Evolutionary conservation across 805 yeast species (phyloP).

Genomic region (Metschnikowia baotianmanensis): DNA sequence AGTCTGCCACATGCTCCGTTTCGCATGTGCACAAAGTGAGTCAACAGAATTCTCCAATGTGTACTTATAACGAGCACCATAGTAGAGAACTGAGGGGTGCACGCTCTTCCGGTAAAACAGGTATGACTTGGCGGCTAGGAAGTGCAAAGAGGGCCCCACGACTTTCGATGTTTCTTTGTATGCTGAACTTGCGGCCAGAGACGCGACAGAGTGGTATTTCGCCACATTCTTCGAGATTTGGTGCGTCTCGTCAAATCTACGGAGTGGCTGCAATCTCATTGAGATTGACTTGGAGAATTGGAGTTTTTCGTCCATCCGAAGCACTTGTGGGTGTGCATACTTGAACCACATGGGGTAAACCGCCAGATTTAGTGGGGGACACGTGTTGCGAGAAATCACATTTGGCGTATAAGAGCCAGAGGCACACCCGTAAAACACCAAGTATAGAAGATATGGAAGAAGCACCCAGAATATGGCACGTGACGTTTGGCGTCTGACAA

Average conservation of each 20-base stretch:
- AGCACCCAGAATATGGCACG: slow-evolving; percentile 4
- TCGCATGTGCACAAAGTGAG: not conserved
- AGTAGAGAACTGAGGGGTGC: slow-evolving; percentile 14
- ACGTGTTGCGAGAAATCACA: slow-evolving; percentile 9
- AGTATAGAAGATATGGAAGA: slow-evolving; percentile 12
- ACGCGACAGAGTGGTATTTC: not conserved
- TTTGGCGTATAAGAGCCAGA: not conserved
- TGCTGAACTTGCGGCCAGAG: not conserved
- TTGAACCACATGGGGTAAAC: slow-evolving; percentile 12
- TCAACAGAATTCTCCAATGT: slow-evolving; percentile 11
- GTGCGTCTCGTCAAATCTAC: slow-evolving; percentile 6
- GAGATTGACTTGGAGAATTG: slow-evolving; percentile 2
- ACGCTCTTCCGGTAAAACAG: slow-evolving; percentile 7
- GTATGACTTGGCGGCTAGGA: not conserved
- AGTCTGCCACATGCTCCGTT: slow-evolving; percentile 3
- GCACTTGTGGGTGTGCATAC: slow-evolving; percentile 4
- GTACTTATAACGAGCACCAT: slow-evolving; percentile 11
- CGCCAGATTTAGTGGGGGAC: slow-evolving; percentile 10
- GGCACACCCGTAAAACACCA: slow-evolving; percentile 13
- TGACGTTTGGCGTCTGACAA: slow-evolving; percentile 1
- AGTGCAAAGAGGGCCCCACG: not conserved
- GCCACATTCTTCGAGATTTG: slow-evolving; percentile 6
- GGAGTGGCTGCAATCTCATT: slow-evolving; percentile 5
- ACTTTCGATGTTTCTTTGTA: not conserved
- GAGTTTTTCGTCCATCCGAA: slow-evolving; percentile 4